Evolutionary conservation across 345 rosid genomes (phyloP).

Genomic region (Eucalyptus microcorys): DNA sequence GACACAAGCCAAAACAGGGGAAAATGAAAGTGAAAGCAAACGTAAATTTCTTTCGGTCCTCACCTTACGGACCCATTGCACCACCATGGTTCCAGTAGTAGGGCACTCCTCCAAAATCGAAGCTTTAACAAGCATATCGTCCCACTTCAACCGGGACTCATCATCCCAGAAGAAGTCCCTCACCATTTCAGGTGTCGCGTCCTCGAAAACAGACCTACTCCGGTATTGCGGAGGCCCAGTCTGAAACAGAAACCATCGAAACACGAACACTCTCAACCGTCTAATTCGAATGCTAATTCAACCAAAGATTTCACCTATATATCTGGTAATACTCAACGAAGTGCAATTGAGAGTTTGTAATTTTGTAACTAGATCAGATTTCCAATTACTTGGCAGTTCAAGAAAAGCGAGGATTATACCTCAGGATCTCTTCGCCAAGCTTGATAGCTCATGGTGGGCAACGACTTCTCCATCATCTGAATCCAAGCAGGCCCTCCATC

Average conservation of each 20-base stretch:
- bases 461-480: slow-evolving; percentile 89
- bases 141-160: slow-evolving; percentile 79
- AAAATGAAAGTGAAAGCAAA: background rate
- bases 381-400: background rate
- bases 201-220: slow-evolving; percentile 80
- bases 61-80: slow-evolving; percentile 94
- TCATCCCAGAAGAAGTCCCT: slow-evolving; percentile 99
- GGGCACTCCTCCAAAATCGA: slow-evolving; percentile 59
- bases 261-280: background rate
- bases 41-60: background rate
- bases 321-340: background rate
- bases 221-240: slow-evolving; percentile 91
- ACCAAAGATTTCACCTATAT: background rate
- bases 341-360: too few relatives aligned
- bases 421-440: slow-evolving; percentile 93
- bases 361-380: background rate
- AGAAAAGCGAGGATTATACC: slow-evolving; percentile 17
- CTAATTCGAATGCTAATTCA: background rate
- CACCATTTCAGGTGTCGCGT: slow-evolving; percentile 76
- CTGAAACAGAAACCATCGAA: slow-evolving; percentile 4
- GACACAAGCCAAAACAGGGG: background rate
- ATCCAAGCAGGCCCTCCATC: slow-evolving; percentile 97
- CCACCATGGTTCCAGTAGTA: slow-evolving; percentile 72
- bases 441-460: slow-evolving; percentile 59
- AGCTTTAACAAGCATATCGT: slow-evolving; percentile 65